These are phyloP conservation scores for Lomentospora prolificans DNA, from an alignment of 2,329 filamentous ascomycete genomes.

Conservation along the genomic window DNA sequence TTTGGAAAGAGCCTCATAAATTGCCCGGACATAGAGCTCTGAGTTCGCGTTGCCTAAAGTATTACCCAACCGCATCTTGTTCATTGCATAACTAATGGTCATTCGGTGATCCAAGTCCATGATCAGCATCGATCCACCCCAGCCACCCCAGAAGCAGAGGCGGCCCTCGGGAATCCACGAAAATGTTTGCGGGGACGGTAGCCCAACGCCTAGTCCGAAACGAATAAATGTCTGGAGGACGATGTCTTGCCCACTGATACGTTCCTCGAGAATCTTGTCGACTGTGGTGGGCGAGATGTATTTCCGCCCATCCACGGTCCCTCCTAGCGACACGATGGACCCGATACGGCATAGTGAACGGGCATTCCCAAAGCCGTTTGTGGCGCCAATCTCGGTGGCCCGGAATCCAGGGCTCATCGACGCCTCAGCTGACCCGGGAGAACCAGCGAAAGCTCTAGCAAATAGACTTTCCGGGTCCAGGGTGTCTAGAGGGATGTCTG, in stretches of 20 bases:
- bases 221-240: constrained; percentile 23
- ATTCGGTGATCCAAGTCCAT: constrained; percentile 31
- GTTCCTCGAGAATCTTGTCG: constrained; percentile 33
- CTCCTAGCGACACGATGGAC: constrained; percentile 17
- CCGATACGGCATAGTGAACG: constrained; percentile 30
- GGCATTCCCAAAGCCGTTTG: constrained; percentile 36
- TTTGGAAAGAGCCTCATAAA: background rate
- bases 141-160: constrained; percentile 31
- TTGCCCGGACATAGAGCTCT: background rate
- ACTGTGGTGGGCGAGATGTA: constrained; percentile 30
- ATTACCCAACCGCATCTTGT: constrained; percentile 25
- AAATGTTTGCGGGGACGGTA: constrained; percentile 13
- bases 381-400: constrained; percentile 27
- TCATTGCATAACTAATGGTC: constrained; percentile 36
- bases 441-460: constrained; percentile 20
- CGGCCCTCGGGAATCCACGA: constrained; percentile 19
- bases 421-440: constrained; percentile 12
- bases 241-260: constrained; percentile 29
- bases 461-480: constrained; percentile 16
- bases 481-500: constrained; percentile 12
- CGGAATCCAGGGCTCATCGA: constrained; percentile 24
- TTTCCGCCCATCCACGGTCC: constrained; percentile 14
- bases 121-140: constrained; percentile 31
- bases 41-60: background rate
- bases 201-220: constrained; percentile 31